Percentiles rank a stretch among this genome's conserved stretches.
phyloP scores from a whole-genome alignment of 495 filamentous ascomycete species.

The Aspergillus leporis region DNA sequence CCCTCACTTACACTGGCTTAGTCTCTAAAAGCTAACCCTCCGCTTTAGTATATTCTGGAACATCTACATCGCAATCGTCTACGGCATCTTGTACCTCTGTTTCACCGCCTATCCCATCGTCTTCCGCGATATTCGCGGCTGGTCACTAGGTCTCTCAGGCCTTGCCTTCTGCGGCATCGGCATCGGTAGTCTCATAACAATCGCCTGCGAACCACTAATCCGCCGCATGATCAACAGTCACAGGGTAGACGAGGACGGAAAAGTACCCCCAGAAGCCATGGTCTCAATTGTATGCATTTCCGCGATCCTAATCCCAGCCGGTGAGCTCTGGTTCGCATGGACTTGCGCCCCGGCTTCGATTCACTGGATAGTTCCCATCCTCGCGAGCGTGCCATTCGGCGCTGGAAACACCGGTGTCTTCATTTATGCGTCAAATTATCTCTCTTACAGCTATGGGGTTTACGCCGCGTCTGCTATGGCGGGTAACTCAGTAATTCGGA shows the following conservation, averaged over 20 bases:
- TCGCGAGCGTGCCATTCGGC: conserved; percentile 75
- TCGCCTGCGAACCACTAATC: conserved; percentile 66
- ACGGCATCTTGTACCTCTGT: conserved; percentile 79
- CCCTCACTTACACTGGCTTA: conserved; percentile 3
- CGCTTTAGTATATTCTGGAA: conserved; percentile 69
- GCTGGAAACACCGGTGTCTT: conserved; percentile 73
- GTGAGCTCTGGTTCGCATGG: conserved; percentile 79
- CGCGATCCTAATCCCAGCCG: conserved; percentile 63
- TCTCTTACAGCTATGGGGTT: conserved; percentile 73
- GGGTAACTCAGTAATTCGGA: conserved; percentile 69
- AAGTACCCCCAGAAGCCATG: conserved; percentile 69
- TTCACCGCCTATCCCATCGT: conserved; percentile 82
- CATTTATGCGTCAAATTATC: conserved; percentile 76
- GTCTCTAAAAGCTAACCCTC: conserved; percentile 37
- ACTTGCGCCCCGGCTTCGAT: conserved; percentile 67
- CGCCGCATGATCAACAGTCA: conserved; percentile 71
- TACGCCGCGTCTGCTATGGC: conserved; percentile 77
- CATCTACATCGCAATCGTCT: conserved; percentile 63
- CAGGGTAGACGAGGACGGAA: conserved; percentile 62
- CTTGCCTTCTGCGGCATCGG: conserved; percentile 77
- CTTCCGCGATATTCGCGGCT: conserved; percentile 70
- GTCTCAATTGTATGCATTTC: conserved; percentile 69
- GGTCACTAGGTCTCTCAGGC: conserved; percentile 67
- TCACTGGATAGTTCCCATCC: conserved; percentile 74
- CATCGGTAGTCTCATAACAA: conserved; percentile 62